Base-by-base conservation (phyloP, 2,329 filamentous ascomycete species). In the Phyllosticta citrichinensis region DNA sequence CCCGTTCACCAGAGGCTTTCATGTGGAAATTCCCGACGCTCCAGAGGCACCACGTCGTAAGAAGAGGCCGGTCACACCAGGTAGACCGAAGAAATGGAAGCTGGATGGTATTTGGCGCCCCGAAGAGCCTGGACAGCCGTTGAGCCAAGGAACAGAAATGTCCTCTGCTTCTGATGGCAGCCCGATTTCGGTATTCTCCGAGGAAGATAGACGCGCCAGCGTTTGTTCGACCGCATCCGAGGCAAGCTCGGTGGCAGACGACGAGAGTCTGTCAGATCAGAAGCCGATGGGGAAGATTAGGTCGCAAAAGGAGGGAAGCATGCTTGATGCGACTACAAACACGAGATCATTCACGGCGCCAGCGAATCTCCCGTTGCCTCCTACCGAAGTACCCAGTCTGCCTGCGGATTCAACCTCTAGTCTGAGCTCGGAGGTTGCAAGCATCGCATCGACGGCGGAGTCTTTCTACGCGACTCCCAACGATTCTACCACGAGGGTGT, bases 1-100 rank as follows among this genome's bases (percentile, higher is more conserved):
- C 71, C 92, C 92, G 0, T 96, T 97, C 71, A 81, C 86, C 68
- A 81, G 91, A 63, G 81, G 82, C 2, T 95, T 95, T 67, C 86
- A 84, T 0, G 85, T 93, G 11, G 81, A 87, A 57, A 76, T 94
- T 19, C 89, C 89, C 0, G 85, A 89, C 66, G 79, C 82, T 61
- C 85, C 86, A 11, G 79, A 82, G 65, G 35, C 60, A 9, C 83
- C 82, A 0, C 87, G 86, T 1, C 76, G 83, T 57, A 85, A 81
- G 68, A 87, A 86, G 74, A 83, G 80, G 64, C 85, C 87, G 14
- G 86, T 81, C 27, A 85, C 87, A 1, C 80, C 81, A 68, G 75
- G 78, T 65, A 79, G 75, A 64, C 80, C 79, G 64, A 80, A 80
- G 71, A 77, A 75, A 66, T 80, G 78, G 78, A 74, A 71, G 52